Evolutionary conservation across 1,284 basidiomycete genomes (phyloP), one percentile per base, ranked within the genome.

Genomic region (Gastroboletus turbinatus): DNA sequence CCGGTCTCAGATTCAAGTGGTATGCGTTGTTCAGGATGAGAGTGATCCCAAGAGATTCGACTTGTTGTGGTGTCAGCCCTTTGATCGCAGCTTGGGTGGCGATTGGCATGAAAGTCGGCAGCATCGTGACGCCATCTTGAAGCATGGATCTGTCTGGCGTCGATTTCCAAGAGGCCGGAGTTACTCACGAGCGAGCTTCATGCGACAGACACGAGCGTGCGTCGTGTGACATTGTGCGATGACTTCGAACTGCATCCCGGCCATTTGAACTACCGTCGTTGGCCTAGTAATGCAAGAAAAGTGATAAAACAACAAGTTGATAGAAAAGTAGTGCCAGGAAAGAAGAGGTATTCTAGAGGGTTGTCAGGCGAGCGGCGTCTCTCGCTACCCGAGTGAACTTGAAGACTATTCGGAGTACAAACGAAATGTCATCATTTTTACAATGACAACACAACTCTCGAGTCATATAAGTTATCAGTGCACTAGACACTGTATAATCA

Each of bases 61-160:
- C 83, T 70, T 94, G 92, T 52, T 90, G 85, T n/a, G 89, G 74
- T 3, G 90, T 92, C 14, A 94, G 74, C 4, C 91, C 91, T 70
- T 94, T 94, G 66, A 94, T 90, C 2, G 90, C 88, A 25, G 87
- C 91, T 69, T 94, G 92, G 5, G 91, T 94, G 4, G 90, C 92
- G 7, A 94, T 92, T 14, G 92, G 92, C 92, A 94, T 94, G 67
- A 94, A 94, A 0, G 92, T 92, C 0, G 92, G 92, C 11, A 93
- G 75, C 77, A 87, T 83, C 2, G 91, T 94, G 42, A 80, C 75
- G 11, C 88, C 90, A 76, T 94, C 90, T 89, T 63, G 25, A 50
- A 35, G 29, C 33, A 46, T 40, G 40, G 35, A 14, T 54, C 45
- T 50, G 33, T 57, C 58, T 53, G 52, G 46, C 35, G 46, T 43